A percentile compares a stretch with the other conserved stretches of the same genome.
Evolutionary conservation across 805 yeast genomes (phyloP).

Genomic region (Hanseniaspora lindneri): DNA sequence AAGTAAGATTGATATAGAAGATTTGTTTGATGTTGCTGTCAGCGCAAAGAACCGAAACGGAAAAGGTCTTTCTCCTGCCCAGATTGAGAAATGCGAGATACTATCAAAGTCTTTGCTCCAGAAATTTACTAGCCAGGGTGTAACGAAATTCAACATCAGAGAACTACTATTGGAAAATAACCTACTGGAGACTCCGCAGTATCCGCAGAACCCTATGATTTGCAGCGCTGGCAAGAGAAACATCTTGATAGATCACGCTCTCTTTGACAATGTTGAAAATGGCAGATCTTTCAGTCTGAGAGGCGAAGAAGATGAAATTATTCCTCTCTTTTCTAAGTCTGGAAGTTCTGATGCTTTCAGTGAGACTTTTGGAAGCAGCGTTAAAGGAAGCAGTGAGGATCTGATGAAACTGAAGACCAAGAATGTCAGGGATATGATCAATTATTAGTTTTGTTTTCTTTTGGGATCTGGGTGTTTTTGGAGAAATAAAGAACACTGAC

Average conservation of each 20-base stretch:
- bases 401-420: slow-evolving; percentile 5
- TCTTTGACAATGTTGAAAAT: slow-evolving; percentile 1
- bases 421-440: slow-evolving; percentile 13
- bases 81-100: slow-evolving; percentile 5
- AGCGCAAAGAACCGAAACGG: slow-evolving; percentile 12
- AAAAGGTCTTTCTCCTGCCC: slow-evolving; percentile 1
- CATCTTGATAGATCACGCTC: slow-evolving; percentile 12
- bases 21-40: not conserved
- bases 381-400: slow-evolving; percentile 9
- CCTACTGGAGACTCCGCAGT: not conserved
- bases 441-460: not conserved
- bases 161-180: slow-evolving; percentile 5
- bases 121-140: not conserved
- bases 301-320: slow-evolving; percentile 10
- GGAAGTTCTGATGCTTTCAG: not conserved
- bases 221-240: slow-evolving; percentile 1
- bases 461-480: no score
- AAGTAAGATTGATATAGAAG: slow-evolving; percentile 37
- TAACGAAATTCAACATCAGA: slow-evolving; percentile 12
- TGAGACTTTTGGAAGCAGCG: not conserved
- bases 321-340: slow-evolving; percentile 6
- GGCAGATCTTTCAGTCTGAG: slow-evolving; percentile 7
- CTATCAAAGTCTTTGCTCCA: not conserved
- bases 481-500: not conserved
- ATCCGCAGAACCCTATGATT: not conserved